A percentile compares a stretch with the other conserved stretches of the same genome.
These are phyloP conservation scores for Garcia nutans DNA, from an alignment of 345 rosid species.

Conservation along the genomic window DNA sequence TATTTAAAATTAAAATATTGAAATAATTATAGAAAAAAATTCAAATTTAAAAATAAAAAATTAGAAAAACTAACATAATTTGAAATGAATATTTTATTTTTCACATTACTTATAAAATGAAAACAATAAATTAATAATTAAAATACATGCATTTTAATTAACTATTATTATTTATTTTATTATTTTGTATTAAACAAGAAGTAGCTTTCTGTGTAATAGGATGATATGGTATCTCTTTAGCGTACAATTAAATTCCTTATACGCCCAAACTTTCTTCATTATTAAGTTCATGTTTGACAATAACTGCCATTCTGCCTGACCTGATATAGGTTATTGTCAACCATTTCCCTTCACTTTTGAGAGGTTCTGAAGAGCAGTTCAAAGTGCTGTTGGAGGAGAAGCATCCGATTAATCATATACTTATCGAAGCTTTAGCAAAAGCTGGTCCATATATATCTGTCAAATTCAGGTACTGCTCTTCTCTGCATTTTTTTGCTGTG, in stretches of 20 bases:
- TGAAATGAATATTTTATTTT: no score
- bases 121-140: no score
- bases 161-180: no score
- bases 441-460: slow-evolving; percentile 66
- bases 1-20: no score
- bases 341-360: slow-evolving; percentile 65
- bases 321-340: slow-evolving; percentile 55
- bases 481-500: slow-evolving; percentile 1
- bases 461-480: slow-evolving; percentile 53
- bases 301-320: slow-evolving; percentile 8
- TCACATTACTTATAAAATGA: no score
- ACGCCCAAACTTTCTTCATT: slow-evolving; percentile 3
- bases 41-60: no score
- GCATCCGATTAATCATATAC: slow-evolving; percentile 41
- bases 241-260: neutral
- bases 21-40: no score
- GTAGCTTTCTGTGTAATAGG: neutral
- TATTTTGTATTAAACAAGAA: neutral
- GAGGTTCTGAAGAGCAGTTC: slow-evolving; percentile 68
- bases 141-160: no score
- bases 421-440: slow-evolving; percentile 60
- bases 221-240: neutral
- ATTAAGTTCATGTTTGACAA: neutral
- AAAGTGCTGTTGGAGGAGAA: slow-evolving; percentile 46
- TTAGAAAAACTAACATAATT: no score